phyloP scores from a whole-genome alignment of 1,284 basidiomycete genomes.

The Rhodotorula sp. region DNA sequence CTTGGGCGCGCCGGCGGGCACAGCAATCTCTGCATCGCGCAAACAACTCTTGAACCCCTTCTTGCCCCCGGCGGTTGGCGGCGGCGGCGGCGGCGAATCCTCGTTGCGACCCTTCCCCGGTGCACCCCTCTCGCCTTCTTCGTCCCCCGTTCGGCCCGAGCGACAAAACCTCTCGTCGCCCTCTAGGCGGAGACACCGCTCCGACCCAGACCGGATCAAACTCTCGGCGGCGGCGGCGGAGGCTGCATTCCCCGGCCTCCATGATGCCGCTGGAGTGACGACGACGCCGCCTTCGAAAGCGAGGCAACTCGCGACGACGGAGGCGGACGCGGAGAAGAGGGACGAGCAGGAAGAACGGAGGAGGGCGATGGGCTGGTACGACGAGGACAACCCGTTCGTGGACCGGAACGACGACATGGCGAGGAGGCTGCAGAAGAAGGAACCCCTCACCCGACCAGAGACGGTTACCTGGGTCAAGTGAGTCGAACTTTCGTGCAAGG shows the following conservation, averaged over 20 bases:
- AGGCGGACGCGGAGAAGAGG: not conserved
- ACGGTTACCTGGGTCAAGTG: conserved; percentile 34
- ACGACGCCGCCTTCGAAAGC: conserved; percentile 3
- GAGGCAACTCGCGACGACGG: not conserved
- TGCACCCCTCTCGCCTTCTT: conserved; percentile 2
- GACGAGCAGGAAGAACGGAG: conserved; percentile 3
- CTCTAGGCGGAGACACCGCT: conserved; percentile 7
- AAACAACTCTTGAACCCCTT: conserved; percentile 30
- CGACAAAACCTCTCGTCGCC: conserved; percentile 12
- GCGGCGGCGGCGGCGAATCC: not conserved
- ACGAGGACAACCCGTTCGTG: conserved; percentile 32
- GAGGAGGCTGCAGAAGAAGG: conserved; percentile 3
- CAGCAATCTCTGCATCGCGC: conserved; percentile 11
- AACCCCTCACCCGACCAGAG: conserved; percentile 20
- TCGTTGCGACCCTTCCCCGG: not conserved
- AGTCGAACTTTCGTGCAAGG: too few relatives aligned
- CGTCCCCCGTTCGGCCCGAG: conserved; percentile 3
- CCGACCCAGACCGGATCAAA: conserved; percentile 31
- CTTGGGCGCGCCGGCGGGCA: not conserved
- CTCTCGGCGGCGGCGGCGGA: conserved; percentile 1
- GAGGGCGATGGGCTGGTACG: conserved; percentile 29
- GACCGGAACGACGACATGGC: conserved; percentile 25
- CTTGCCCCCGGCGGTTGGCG: conserved; percentile 16
- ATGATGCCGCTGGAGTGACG: not conserved
- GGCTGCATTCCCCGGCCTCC: too few relatives aligned